These are phyloP conservation scores for Bruguiera hainesii DNA, from an alignment of 441 rosid species.

Conservation along the genomic window DNA sequence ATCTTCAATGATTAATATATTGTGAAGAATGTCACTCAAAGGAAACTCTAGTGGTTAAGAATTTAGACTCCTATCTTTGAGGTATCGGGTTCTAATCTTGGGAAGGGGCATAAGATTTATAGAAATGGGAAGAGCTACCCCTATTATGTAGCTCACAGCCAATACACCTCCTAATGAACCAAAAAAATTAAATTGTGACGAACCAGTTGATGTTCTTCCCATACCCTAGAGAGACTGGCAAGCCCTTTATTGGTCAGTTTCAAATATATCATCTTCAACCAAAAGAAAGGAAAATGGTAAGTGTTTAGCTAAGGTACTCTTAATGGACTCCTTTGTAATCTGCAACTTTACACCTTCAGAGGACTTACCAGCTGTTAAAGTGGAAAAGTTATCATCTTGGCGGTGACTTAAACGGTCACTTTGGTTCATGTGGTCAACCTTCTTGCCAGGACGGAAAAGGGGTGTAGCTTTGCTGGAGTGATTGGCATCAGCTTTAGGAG, in stretches of 20 bases:
- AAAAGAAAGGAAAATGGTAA: background rate
- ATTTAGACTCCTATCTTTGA: too few relatives aligned
- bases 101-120: too few relatives aligned
- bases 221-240: conserved; percentile 22
- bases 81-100: too few relatives aligned
- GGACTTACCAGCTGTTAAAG: conserved; percentile 5
- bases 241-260: conserved; percentile 22
- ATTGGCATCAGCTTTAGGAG: conserved; percentile 34
- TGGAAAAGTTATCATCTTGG: conserved; percentile 27
- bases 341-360: conserved; percentile 20
- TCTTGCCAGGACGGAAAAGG: conserved; percentile 27
- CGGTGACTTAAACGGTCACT: conserved; percentile 26
- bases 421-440: conserved; percentile 29
- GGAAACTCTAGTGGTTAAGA: too few relatives aligned
- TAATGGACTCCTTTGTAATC: background rate
- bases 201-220: conserved; percentile 23
- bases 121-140: too few relatives aligned
- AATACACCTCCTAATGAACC: too few relatives aligned
- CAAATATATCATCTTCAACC: conserved; percentile 24
- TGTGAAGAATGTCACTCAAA: conserved; percentile 12
- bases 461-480: conserved; percentile 11
- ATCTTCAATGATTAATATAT: conserved; percentile 15
- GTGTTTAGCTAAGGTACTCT: conserved; percentile 7
- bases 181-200: conserved; percentile 6
- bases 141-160: too few relatives aligned